A percentile compares a stretch with the other conserved stretches of the same genome.
These are phyloP conservation scores for Cynara cardunculus DNA, from an alignment of 129 eudicot genomes.

Conservation along the genomic window DNA sequence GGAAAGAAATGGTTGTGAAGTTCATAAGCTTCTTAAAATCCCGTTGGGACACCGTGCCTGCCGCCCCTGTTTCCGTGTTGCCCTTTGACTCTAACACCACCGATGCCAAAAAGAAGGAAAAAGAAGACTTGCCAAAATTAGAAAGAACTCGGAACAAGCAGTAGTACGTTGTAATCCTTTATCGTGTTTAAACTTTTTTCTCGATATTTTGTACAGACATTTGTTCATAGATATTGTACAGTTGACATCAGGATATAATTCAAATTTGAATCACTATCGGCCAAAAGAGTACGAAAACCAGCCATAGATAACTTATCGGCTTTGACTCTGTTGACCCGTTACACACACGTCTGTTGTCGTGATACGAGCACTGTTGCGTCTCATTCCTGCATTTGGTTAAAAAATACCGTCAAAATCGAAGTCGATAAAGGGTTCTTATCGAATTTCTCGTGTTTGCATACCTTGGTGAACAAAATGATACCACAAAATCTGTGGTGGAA, in stretches of 20 bases:
- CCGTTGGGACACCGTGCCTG: conserved; percentile 92
- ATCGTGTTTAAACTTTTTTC: conserved; percentile 7
- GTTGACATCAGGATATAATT: conserved; percentile 19
- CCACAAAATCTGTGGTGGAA: conserved; percentile 40
- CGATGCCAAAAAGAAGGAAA: conserved; percentile 30
- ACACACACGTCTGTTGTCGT: conserved; percentile 37
- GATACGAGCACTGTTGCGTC: conserved; percentile 50
- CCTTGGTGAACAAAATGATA: conserved; percentile 65
- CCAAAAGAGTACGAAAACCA: conserved; percentile 18
- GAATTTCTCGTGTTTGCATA: conserved; percentile 15
- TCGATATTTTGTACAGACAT: conserved; percentile 23
- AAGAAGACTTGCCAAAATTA: conserved; percentile 20
- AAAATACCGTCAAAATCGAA: background rate
- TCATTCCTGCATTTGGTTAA: conserved; percentile 36
- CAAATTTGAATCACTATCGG: conserved; percentile 8
- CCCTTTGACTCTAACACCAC: conserved; percentile 49
- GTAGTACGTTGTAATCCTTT: conserved; percentile 15
- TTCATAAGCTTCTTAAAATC: conserved; percentile 63
- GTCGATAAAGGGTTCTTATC: background rate
- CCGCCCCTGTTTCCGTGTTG: conserved; percentile 72
- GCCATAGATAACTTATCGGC: conserved; percentile 25
- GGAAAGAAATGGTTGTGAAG: conserved; percentile 60
- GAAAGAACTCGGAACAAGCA: conserved; percentile 30
- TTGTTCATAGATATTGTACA: conserved; percentile 17
- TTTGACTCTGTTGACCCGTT: conserved; percentile 30